phyloP scores from a whole-genome alignment of 2,329 filamentous ascomycete species.

The Corynespora cassiicola region DNA sequence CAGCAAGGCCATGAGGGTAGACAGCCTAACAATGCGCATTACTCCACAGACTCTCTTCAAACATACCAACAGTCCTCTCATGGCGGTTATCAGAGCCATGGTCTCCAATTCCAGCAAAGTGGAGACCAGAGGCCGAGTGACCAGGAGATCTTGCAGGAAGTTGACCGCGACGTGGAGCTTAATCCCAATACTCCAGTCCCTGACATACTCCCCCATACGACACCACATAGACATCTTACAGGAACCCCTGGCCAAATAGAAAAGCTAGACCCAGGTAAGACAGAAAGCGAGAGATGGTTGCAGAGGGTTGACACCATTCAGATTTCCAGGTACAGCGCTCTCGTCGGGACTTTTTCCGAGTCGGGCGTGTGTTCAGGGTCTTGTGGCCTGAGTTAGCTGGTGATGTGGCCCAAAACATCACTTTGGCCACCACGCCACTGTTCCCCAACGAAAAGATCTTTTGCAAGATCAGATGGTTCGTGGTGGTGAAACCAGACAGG shows the following conservation, averaged over 20 bases:
- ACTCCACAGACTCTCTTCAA: too few relatives aligned
- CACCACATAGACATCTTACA: not conserved
- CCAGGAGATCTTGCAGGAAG: not conserved
- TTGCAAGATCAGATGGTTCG: slow-evolving; percentile 26
- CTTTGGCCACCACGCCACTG: slow-evolving; percentile 11
- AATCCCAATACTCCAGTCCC: not conserved
- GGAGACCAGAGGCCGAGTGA: too few relatives aligned
- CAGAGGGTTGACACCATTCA: slow-evolving; percentile 1
- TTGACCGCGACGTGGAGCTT: not conserved
- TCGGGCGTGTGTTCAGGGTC: slow-evolving; percentile 12
- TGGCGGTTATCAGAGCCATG: too few relatives aligned
- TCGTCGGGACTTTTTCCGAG: slow-evolving; percentile 11
- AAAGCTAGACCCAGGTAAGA: slow-evolving; percentile 8
- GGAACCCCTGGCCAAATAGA: not conserved
- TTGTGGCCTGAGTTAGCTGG: slow-evolving; percentile 7
- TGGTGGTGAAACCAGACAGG: slow-evolving; percentile 19
- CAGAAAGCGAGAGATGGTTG: not conserved
- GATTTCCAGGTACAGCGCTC: slow-evolving; percentile 7
- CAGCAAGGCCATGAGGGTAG: too few relatives aligned
- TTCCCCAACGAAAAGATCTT: slow-evolving; percentile 10
- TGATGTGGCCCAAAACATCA: slow-evolving; percentile 8
- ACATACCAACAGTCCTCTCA: too few relatives aligned
- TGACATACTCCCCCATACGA: too few relatives aligned
- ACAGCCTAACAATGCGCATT: too few relatives aligned
- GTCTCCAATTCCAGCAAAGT: too few relatives aligned